Evolutionary conservation across 768 basidiomycete genomes (phyloP).

Genomic region (Lactifluus pinguis): DNA sequence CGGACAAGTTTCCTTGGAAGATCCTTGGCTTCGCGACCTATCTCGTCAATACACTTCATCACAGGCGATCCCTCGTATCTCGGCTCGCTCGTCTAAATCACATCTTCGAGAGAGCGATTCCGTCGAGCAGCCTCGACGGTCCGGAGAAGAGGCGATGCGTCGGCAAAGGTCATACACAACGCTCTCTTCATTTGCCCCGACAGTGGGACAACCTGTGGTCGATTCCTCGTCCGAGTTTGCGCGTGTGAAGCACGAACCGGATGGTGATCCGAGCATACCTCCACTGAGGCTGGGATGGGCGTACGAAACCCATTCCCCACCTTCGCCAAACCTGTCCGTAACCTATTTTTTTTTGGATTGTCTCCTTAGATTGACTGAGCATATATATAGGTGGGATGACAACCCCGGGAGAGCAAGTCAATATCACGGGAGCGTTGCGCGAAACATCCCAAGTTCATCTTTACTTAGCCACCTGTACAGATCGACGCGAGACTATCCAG

Average conservation of each 20-base stretch:
- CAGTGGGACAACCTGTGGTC: not conserved
- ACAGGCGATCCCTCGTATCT: conserved; percentile 4
- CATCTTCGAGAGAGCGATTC: not conserved
- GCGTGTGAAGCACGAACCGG: conserved; percentile 8
- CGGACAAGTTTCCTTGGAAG: not conserved
- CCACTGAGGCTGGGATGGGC: not conserved
- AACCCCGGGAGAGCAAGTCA: not conserved
- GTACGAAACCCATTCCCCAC: not conserved
- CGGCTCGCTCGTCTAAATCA: not conserved
- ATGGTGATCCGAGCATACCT: not conserved
- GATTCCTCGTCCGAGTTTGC: not conserved
- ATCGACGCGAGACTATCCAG: not conserved
- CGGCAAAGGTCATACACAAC: not conserved
- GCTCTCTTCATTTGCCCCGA: not conserved
- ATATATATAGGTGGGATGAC: not conserved
- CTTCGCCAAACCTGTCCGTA: not conserved
- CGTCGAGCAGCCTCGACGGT: not conserved
- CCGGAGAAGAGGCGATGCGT: not conserved
- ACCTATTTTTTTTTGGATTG: not conserved
- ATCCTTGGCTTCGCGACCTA: not conserved
- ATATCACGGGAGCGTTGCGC: not conserved
- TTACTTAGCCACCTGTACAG: conserved; percentile 1
- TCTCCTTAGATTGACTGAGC: not conserved
- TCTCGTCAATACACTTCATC: not conserved
- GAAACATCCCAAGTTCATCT: not conserved